Evolutionary conservation across 805 yeast genomes (phyloP), one percentile per base, ranked within the genome.

Genomic region (Candida manassasensis): DNA sequence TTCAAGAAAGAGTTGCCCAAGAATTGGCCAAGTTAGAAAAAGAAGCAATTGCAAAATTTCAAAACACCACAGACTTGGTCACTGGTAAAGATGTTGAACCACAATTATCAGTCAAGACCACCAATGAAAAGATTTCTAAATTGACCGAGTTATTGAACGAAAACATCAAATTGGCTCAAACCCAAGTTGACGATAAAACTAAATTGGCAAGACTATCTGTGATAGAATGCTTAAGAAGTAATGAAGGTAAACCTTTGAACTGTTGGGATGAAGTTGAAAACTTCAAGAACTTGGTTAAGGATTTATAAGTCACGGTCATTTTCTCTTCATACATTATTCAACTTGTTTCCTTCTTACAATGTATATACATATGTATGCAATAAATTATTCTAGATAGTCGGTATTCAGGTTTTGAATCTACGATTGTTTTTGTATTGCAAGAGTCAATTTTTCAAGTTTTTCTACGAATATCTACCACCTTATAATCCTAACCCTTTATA

Each of bases 251-350:
- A 53, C 79, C 84, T 15, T 71, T 86, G 55, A 79, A 83, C 57
- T 86, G 96, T 56, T 83, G 88, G 81, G 85, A 82, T 27, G 84
- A 83, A 52, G 84, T 84, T 13, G 77, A 81, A 51, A 61, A 69
- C 37, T 85, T 86, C 59, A 83, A 78, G 53, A 69, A 68, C 43
- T 56, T 77, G 42, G 83, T 79, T 12, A 65, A 66, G 44, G 63
- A 67, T 42, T 61, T 73, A 42, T 73, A 60, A 45, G 35, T 4
- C 13, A 8, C 27, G n/a, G n/a, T n/a, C n/a, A n/a, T n/a, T n/a
- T n/a, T n/a, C n/a, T n/a, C n/a, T n/a, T n/a, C n/a, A n/a, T n/a
- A n/a, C n/a, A n/a, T n/a, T n/a, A n/a, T n/a, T n/a, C n/a, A n/a
- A n/a, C n/a, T n/a, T n/a, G n/a, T n/a, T n/a, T n/a, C n/a, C n/a